Conservation (phyloP, 106 monocot genomes). For the Acanthochlamys bracteata region DNA sequence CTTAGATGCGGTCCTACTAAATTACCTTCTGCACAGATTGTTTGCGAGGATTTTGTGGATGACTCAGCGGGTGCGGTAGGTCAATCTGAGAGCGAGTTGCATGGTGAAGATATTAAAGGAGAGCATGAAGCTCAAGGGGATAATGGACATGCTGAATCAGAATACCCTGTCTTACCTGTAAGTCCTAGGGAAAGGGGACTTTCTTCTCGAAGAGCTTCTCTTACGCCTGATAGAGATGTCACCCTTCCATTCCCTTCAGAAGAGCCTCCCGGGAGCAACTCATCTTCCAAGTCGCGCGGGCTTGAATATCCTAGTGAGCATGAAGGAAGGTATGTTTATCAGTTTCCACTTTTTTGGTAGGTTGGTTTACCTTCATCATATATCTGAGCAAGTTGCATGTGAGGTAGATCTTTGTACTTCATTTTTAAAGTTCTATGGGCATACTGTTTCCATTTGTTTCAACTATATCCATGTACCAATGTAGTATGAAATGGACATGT, state of each 20-base stretch:
- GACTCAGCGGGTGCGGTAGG: conserved; percentile 28
- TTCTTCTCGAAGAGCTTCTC: conserved; percentile 13
- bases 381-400: too few species aligned
- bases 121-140: conserved; percentile 24
- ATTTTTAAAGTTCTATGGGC: too few species aligned
- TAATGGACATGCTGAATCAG: conserved; percentile 18
- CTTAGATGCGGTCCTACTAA: not conserved
- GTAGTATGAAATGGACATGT: too few species aligned
- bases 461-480: too few species aligned
- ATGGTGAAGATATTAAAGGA: conserved; percentile 16
- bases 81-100: conserved; percentile 30
- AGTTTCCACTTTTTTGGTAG: too few species aligned
- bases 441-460: too few species aligned
- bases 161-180: conserved; percentile 17
- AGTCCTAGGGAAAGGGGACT: conserved; percentile 18
- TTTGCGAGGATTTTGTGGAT: conserved; percentile 40
- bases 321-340: conserved; percentile 37
- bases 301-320: conserved; percentile 16
- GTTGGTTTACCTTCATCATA: too few species aligned
- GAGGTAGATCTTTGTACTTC: too few species aligned
- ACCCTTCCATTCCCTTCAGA: conserved; percentile 25
- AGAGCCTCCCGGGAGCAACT: conserved; percentile 9
- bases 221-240: conserved; percentile 26
- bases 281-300: conserved; percentile 26
- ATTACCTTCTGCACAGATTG: conserved; percentile 37